Percentiles rank a stretch among this genome's conserved stretches.
phyloP scores from a whole-genome alignment of 352 stramenopile species.

The Pythium biforme region DNA sequence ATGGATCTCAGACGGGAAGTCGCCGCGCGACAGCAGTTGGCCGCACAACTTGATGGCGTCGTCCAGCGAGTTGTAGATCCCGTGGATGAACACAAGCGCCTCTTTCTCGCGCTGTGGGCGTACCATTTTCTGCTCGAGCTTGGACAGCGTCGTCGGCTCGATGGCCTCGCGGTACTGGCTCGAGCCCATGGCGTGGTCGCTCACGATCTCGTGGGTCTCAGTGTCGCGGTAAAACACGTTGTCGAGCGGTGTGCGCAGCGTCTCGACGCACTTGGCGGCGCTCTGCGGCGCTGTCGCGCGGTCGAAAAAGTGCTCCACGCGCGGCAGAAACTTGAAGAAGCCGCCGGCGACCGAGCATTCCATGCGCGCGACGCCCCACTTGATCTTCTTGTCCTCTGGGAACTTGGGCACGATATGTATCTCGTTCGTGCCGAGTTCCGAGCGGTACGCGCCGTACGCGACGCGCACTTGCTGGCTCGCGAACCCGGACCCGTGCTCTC shows the following conservation, averaged over 20 bases:
- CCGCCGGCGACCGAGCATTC: constrained; percentile 70
- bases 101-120: constrained; percentile 22
- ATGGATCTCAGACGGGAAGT: constrained; percentile 64
- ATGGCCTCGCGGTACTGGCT: constrained; percentile 1
- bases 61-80: constrained; percentile 69
- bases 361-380: constrained; percentile 38
- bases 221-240: constrained; percentile 13
- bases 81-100: constrained; percentile 59
- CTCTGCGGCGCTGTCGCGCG: constrained; percentile 33
- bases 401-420: constrained; percentile 41
- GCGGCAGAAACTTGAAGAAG: constrained; percentile 68
- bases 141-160: constrained; percentile 1
- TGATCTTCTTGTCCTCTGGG: constrained; percentile 12
- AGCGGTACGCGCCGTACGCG: constrained; percentile 40
- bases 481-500: constrained; percentile 57
- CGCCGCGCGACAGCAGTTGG: constrained; percentile 52
- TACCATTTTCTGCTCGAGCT: neutral
- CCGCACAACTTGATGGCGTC: constrained; percentile 58
- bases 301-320: constrained; percentile 44
- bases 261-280: constrained; percentile 39
- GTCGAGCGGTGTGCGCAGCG: constrained; percentile 28
- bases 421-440: constrained; percentile 28
- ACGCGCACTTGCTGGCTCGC: constrained; percentile 42
- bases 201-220: constrained; percentile 8
- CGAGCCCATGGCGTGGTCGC: neutral